Percentiles rank a stretch among this genome's conserved stretches.
Evolutionary conservation across 371 early-diverging fungal species (phyloP).

Genomic region (Rhizopus stolonifer): DNA sequence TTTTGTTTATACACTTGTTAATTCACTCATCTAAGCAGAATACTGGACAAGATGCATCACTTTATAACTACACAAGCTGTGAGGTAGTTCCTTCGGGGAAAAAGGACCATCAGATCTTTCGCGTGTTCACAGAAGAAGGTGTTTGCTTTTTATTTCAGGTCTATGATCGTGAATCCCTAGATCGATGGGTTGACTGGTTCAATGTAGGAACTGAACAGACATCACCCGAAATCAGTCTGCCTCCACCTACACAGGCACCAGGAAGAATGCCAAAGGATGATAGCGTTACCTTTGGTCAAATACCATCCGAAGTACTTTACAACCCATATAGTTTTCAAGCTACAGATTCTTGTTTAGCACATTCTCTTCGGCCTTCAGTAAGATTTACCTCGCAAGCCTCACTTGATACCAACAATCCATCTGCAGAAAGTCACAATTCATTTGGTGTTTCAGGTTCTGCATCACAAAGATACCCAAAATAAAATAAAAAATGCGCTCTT

Average conservation of each 20-base stretch:
- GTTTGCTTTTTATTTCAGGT: conserved; percentile 39
- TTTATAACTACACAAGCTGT: conserved; percentile 30
- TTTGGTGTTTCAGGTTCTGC: background rate
- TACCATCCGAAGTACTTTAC: background rate
- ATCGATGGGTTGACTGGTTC: conserved; percentile 44
- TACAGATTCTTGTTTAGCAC: no score
- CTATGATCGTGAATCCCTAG: conserved; percentile 30
- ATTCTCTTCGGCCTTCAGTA: no score
- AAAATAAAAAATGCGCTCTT: background rate
- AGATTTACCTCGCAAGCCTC: background rate
- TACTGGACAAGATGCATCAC: conserved; percentile 21
- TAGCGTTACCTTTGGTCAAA: background rate
- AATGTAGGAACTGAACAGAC: conserved; percentile 3
- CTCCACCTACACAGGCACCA: background rate
- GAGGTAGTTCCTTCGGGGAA: conserved; percentile 15
- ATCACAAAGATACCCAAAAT: background rate
- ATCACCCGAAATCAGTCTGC: background rate
- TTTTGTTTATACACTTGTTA: background rate
- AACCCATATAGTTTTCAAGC: no score
- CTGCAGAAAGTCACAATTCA: background rate
- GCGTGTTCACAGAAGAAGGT: conserved; percentile 28
- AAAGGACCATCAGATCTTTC: conserved; percentile 28
- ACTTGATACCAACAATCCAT: background rate
- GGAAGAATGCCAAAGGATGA: background rate
- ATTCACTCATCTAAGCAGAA: conserved; percentile 15